Evolutionary conservation across 1,139 yeast species (phyloP).

Genomic region (Magnusiomyces magnusii): DNA sequence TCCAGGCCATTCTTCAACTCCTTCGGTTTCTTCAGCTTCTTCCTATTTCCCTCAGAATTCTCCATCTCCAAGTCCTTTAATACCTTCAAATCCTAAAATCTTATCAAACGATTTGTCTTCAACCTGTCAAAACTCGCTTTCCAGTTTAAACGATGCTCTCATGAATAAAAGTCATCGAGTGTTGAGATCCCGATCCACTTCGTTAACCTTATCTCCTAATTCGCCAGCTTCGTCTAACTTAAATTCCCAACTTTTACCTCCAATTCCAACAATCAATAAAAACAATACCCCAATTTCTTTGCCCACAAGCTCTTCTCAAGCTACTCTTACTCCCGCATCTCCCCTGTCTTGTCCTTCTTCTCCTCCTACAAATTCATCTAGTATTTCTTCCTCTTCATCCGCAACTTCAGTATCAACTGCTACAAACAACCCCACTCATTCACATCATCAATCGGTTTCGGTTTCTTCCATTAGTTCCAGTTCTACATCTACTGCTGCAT

Average conservation of each 20-base stretch:
- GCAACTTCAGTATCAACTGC: neutral
- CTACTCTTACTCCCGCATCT: neutral
- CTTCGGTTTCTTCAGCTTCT: neutral
- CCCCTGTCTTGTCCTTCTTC: neutral
- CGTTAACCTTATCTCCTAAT: conserved; percentile 2
- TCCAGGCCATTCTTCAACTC: neutral
- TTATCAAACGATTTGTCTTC: neutral
- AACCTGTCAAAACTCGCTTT: neutral
- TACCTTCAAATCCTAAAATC: neutral
- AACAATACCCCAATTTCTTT: neutral
- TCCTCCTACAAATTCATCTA: neutral
- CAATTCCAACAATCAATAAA: neutral
- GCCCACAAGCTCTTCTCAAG: neutral
- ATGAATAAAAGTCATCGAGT: conserved; percentile 1
- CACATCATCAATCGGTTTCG: neutral
- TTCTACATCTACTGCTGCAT: conserved; percentile 6
- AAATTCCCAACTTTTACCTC: neutral
- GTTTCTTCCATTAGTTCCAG: neutral
- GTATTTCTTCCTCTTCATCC: neutral
- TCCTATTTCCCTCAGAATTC: neutral
- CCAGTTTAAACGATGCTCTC: neutral
- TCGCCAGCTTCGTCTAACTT: neutral
- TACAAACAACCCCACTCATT: neutral
- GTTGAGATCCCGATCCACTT: neutral
- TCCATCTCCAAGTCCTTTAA: neutral